Conservation (phyloP, 2,329 filamentous ascomycete species). For the Sclerotinia spermophila region DNA sequence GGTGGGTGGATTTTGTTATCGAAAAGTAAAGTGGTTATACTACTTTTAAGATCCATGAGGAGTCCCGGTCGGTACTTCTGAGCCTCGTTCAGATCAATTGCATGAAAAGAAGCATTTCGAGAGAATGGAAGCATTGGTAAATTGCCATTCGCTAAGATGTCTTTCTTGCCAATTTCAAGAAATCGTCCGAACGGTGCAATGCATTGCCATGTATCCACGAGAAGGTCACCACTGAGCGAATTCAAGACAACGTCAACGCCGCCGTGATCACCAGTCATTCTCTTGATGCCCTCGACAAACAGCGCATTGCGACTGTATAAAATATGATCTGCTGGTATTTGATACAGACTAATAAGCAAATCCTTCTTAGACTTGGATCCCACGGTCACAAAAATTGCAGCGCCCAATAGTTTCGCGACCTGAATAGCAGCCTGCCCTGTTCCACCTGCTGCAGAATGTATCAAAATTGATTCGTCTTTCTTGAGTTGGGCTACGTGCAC, state of each 20-base stretch:
- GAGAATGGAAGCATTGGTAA: slow-evolving; percentile 13
- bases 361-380: slow-evolving; percentile 31
- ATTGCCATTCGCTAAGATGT: background rate
- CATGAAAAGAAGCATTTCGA: slow-evolving; percentile 8
- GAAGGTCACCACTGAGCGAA: background rate
- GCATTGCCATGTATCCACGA: slow-evolving; percentile 6
- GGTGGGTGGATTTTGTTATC: background rate
- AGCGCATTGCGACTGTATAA: slow-evolving; percentile 1
- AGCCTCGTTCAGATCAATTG: slow-evolving; percentile 8
- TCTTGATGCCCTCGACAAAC: background rate
- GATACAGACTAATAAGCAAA: slow-evolving; percentile 1
- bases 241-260: slow-evolving; percentile 10
- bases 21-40: background rate
- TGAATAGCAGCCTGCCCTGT: slow-evolving; percentile 37
- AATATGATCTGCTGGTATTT: background rate
- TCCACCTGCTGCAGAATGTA: slow-evolving; percentile 37
- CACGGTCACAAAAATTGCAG: slow-evolving; percentile 36
- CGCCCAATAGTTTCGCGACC: slow-evolving; percentile 30
- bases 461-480: slow-evolving; percentile 33
- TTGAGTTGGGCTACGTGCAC: slow-evolving; percentile 22
- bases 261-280: background rate
- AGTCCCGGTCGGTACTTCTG: background rate
- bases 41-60: background rate
- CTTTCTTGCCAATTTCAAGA: background rate
- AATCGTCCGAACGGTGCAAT: slow-evolving; percentile 7